Percentiles rank a stretch among this genome's conserved stretches.
Conservation (phyloP, 1,284 basidiomycete species). For the Abortiporus biennis region DNA sequence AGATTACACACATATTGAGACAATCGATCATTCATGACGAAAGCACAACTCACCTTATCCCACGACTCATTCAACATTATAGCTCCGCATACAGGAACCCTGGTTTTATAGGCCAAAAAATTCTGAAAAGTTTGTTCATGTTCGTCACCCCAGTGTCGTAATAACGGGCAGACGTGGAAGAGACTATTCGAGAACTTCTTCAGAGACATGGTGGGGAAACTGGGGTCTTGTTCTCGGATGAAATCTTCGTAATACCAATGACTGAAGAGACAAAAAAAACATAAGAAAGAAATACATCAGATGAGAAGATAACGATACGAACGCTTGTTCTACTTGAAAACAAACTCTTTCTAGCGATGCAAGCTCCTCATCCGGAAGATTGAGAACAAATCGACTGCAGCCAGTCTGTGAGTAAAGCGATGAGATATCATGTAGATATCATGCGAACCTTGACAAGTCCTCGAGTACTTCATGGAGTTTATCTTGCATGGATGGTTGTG, state of each 20-base stretch:
- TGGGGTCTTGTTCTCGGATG: conserved; percentile 85
- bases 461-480: conserved; percentile 79
- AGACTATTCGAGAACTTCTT: conserved; percentile 95
- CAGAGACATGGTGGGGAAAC: conserved; percentile 82
- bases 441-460: conserved; percentile 75
- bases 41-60: conserved; percentile 70
- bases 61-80: conserved; percentile 90
- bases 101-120: conserved; percentile 94
- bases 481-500: conserved; percentile 38
- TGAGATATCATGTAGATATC: neutral
- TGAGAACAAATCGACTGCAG: conserved; percentile 88
- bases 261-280: conserved; percentile 33
- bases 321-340: conserved; percentile 99
- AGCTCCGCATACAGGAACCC: conserved; percentile 98
- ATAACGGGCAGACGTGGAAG: conserved; percentile 77
- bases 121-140: conserved; percentile 77
- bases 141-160: conserved; percentile 74
- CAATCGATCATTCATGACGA: conserved; percentile 7
- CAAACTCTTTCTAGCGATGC: conserved; percentile 89
- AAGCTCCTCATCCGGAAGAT: conserved; percentile 92
- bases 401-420: conserved; percentile 4
- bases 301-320: conserved; percentile 27
- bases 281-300: conserved; percentile 4
- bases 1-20: conserved; percentile 8
- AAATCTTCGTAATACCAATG: conserved; percentile 99